Base-by-base conservation (phyloP, 2,329 filamentous ascomycete genomes). In the Talaromyces piceae region DNA sequence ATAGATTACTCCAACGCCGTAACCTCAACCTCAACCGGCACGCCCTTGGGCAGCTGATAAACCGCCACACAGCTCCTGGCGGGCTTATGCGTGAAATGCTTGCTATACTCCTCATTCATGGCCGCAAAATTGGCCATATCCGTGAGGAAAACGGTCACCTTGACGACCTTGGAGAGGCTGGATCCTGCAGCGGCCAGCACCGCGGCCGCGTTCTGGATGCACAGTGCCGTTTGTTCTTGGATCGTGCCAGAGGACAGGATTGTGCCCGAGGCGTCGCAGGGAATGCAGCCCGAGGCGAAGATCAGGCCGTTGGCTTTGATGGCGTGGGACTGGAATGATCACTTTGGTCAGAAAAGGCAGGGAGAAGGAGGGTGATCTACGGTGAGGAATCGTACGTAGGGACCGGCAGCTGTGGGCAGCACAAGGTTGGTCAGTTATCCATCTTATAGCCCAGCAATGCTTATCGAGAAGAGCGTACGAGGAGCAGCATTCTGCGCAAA, bases 101-200 rank as follows among this genome's bases (percentile, higher is more conserved):
- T 80, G 63, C 78, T 79, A 63, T 88, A 89, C 45, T 84, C 78
- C 60, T 78, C 77, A 69, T 89, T 90, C 83, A 89, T 88, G 66
- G 84, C 81, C 46, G 80, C 83, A 66, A 97, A 97, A 73, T 93
- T 79, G 57, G 78, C 81, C 91, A 97, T 97, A 71, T 94, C 87
- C 47, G 86, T 85, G 56, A 97, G 75, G 79, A 96, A 97, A 66
- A 95, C 73, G 67, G 84, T 88, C 61, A 90, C 87, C 80, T 96
- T 95, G 73, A 96, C 87, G 44, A 95, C 85, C 70, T 84, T 87
- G 57, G 81, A 72, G 53, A 97, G 79, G 48, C 79, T 81, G 20
- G 87, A 91, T 49, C 88, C 89, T 22, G 90, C 89, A 61, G 84
- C 88, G 54, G 83, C 80, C 47, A 97, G 82, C 52, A 97, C 88